These are phyloP conservation scores for Boletus sp. DNA, from an alignment of 768 basidiomycete species.

Conservation along the genomic window DNA sequence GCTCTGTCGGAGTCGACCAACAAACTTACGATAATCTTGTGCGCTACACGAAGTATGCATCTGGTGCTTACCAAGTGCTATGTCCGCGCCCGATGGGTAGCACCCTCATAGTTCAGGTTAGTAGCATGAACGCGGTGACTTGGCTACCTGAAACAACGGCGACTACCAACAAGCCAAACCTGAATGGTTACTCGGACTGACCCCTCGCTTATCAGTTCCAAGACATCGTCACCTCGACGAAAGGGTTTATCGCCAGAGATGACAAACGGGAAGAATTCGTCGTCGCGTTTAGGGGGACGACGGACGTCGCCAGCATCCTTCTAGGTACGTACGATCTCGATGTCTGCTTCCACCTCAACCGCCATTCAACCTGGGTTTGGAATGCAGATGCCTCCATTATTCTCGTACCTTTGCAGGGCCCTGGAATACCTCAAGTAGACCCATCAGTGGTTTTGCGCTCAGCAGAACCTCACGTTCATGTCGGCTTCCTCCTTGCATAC, in stretches of 20 bases:
- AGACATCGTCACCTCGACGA: slow-evolving; percentile 36
- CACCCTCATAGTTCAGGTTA: slow-evolving; percentile 40
- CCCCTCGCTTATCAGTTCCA: slow-evolving; percentile 31
- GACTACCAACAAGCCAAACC: not conserved
- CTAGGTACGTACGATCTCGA: slow-evolving; percentile 8
- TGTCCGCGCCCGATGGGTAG: slow-evolving; percentile 52
- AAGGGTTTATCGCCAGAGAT: slow-evolving; percentile 47
- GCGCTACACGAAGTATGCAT: slow-evolving; percentile 49
- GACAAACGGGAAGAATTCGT: slow-evolving; percentile 41
- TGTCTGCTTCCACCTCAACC: not conserved
- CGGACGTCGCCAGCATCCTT: slow-evolving; percentile 21
- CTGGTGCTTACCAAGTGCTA: slow-evolving; percentile 45
- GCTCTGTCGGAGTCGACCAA: slow-evolving; percentile 32
- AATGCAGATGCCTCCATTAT: slow-evolving; percentile 22
- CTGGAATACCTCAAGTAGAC: slow-evolving; percentile 23
- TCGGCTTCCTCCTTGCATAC: slow-evolving; percentile 37
- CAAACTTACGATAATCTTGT: slow-evolving; percentile 42
- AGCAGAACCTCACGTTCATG: slow-evolving; percentile 32
- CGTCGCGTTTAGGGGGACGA: slow-evolving; percentile 42
- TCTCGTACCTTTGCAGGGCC: slow-evolving; percentile 20
- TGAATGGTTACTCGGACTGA: not conserved
- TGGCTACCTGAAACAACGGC: not conserved
- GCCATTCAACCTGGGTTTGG: not conserved
- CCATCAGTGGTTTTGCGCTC: not conserved
- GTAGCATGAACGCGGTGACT: slow-evolving; percentile 7